phyloP scores from a whole-genome alignment of 371 early-diverging fungal genomes.

The Rhizopus delemar region DNA sequence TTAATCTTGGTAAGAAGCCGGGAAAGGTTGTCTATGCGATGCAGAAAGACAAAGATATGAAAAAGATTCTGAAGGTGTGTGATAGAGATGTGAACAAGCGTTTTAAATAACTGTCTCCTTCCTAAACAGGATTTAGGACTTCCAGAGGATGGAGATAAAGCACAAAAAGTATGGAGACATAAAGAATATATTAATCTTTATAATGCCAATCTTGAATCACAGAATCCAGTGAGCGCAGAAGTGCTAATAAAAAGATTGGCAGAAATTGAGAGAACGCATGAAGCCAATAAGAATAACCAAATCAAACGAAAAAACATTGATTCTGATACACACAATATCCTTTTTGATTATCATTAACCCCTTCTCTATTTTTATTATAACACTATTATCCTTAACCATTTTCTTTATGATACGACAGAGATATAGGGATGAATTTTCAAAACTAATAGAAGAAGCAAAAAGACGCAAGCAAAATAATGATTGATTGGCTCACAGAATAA shows the following conservation, averaged over 20 bases:
- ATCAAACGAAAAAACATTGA: constrained; percentile 15
- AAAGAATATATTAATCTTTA: constrained; percentile 28
- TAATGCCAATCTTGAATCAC: constrained; percentile 29
- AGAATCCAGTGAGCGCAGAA: constrained; percentile 14
- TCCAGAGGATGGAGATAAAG: constrained; percentile 28
- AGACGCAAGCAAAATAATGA: constrained; percentile 1
- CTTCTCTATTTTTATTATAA: background rate
- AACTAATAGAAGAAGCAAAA: constrained; percentile 10
- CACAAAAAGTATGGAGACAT: constrained; percentile 23
- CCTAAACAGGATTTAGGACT: constrained; percentile 14
- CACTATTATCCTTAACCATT: constrained; percentile 3
- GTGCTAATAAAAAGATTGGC: constrained; percentile 16
- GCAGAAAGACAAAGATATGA: constrained; percentile 18
- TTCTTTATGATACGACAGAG: constrained; percentile 13
- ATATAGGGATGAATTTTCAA: constrained; percentile 18
- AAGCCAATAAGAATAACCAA: constrained; percentile 6
- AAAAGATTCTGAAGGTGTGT: constrained; percentile 9
- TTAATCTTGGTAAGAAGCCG: constrained; percentile 16
- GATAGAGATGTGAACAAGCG: background rate
- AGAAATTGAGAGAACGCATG: constrained; percentile 10
- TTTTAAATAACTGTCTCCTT: background rate
- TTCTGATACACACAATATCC: constrained; percentile 19
- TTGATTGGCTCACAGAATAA: too few relatives aligned
- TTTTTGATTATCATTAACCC: background rate
- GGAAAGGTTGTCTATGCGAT: constrained; percentile 13